Base-by-base conservation (phyloP, 2,329 filamentous ascomycete species). In the Trematosphaeria pertusa region DNA sequence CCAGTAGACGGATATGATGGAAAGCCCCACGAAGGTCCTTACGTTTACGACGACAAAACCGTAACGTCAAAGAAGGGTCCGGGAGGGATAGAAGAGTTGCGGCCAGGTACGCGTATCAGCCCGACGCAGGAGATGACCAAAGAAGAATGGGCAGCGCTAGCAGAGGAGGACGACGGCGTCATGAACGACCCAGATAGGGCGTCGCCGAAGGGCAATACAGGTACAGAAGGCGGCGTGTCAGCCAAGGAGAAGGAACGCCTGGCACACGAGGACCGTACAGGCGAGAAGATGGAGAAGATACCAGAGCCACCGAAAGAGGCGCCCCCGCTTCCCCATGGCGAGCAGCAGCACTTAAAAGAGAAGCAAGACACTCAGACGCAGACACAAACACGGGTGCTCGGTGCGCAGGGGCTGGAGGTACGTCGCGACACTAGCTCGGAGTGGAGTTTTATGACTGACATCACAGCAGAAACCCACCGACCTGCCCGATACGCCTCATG, bases 1-100 rank as follows among this genome's bases (percentile, higher is more conserved):
- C 93, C 93, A 0, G 87, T 97, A 15, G 94, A 97, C 69, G 92
- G 92, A 35, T 87, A 88, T 62, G 94, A 97, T 75, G 94, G 94
- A 37, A 94, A 92, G 75, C 94, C 94, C 36, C 93, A 97, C 68
- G 84, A 87, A 15, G 94, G 94, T 1, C 94, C 94, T 2, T 86
- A 83, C 65, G 85, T 92, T 46, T 84, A 86, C 52, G 81, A 28
- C 8, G 24, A 70, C 34, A 68, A 69, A 8, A 58, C 59, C 32
- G 56, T 62, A 12, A 43, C 56, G 30, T 56, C 64, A 15, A 62
- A 69, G 45, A 72, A 72, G 46, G 53, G 56, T 21, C 60, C 65
- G 2, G 62, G 60, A 7, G 65, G 61, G 2, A 61, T 73, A 5
- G 69, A 73, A 42, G 71, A 74, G 33, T 66, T 77, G 33, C 62